phyloP scores from a whole-genome alignment of 2,329 filamentous ascomycete species.

The Didymella pinodella region DNA sequence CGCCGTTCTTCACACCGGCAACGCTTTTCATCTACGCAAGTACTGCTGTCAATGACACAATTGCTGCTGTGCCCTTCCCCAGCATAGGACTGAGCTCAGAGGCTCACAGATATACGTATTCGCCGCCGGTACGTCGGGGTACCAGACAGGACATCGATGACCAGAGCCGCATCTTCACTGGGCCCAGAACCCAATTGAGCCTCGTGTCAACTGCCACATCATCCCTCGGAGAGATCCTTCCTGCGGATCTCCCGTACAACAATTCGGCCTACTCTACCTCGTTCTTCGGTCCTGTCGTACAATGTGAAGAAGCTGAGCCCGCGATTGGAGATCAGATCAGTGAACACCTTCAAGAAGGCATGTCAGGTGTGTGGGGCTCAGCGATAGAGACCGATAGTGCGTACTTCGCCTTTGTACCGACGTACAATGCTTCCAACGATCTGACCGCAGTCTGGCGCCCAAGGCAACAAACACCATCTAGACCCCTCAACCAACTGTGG shows the following conservation, averaged over 20 bases:
- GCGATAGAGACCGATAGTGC: constrained; percentile 14
- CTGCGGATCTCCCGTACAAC: not conserved
- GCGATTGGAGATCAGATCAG: not conserved
- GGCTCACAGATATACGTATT: not conserved
- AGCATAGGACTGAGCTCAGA: not conserved
- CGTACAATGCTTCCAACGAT: constrained; percentile 10
- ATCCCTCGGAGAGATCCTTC: not conserved
- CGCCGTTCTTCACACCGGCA: not conserved
- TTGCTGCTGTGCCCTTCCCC: not conserved
- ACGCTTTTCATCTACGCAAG: not conserved
- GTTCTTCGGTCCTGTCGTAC: not conserved
- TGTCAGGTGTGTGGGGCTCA: not conserved
- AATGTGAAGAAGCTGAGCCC: not conserved
- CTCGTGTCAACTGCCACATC: not conserved
- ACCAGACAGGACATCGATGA: not conserved
- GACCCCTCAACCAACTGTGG: constrained; percentile 7
- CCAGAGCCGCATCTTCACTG: not conserved
- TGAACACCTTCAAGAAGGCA: not conserved
- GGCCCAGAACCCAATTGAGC: not conserved
- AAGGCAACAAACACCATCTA: constrained; percentile 20
- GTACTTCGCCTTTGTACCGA: constrained; percentile 28
- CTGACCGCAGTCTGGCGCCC: constrained; percentile 14
- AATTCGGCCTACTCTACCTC: not conserved
- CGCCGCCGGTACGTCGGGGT: not conserved
- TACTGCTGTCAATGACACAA: not conserved